These are phyloP conservation scores for Metschnikowia aberdeeniae DNA, from an alignment of 805 yeast species.

Conservation along the genomic window DNA sequence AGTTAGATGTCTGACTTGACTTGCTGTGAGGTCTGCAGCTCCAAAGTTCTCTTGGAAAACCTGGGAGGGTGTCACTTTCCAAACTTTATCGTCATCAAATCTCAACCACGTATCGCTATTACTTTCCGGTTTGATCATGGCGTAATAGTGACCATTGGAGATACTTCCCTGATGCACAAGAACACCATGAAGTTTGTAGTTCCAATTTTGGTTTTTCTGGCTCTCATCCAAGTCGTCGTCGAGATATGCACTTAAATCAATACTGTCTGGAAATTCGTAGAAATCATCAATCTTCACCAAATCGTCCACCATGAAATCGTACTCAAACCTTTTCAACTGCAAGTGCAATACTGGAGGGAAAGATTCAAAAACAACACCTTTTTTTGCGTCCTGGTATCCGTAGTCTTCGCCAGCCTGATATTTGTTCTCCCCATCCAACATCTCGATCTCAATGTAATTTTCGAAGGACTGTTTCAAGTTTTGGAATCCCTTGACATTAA, in stretches of 20 bases:
- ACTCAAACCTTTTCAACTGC: conserved; percentile 91
- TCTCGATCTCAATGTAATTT: conserved; percentile 83
- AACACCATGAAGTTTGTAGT: conserved; percentile 86
- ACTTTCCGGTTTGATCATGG: conserved; percentile 72
- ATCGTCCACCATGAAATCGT: conserved; percentile 84
- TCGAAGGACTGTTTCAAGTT: conserved; percentile 73
- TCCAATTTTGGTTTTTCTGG: conserved; percentile 56
- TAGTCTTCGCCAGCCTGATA: conserved; percentile 81
- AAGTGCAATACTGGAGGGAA: conserved; percentile 92
- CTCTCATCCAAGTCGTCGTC: conserved; percentile 50
- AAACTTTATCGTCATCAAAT: conserved; percentile 94
- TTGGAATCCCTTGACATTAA: conserved; percentile 81
- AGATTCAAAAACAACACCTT: conserved; percentile 87
- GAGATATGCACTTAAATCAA: conserved; percentile 76
- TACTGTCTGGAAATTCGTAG: conserved; percentile 79
- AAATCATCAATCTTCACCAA: conserved; percentile 89
- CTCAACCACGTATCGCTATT: conserved; percentile 71
- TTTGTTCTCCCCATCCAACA: conserved; percentile 91
- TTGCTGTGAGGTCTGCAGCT: conserved; percentile 53
- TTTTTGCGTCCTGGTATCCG: conserved; percentile 93
- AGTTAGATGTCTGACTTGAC: conserved; percentile 47
- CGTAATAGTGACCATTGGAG: conserved; percentile 94
- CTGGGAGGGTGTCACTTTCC: conserved; percentile 77
- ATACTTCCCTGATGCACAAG: conserved; percentile 95
- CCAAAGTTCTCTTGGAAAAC: conserved; percentile 94